Conservation (phyloP, 805 yeast genomes). For the Scheffersomyces lignosus region DNA sequence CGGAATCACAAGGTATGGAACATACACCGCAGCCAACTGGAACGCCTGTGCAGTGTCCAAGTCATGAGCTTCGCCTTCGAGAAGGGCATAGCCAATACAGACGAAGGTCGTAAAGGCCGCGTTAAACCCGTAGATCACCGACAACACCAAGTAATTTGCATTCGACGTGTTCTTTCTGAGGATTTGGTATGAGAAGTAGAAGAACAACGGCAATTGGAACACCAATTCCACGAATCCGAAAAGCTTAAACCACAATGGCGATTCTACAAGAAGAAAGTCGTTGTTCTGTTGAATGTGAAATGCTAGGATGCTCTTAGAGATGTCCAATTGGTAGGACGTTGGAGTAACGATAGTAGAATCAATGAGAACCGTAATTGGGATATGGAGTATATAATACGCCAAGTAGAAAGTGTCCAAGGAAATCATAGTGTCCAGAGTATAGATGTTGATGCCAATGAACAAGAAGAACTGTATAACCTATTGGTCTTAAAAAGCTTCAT, state of each 20-base stretch:
- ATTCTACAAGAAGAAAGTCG: conserved; percentile 62
- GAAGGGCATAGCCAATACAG: conserved; percentile 57
- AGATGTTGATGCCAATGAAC: no score
- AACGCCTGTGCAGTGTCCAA: conserved; percentile 35
- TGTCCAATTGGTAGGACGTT: conserved; percentile 36
- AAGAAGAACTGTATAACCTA: no score
- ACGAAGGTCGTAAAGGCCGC: conserved; percentile 78
- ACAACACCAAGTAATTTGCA: conserved; percentile 21
- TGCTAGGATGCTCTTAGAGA: conserved; percentile 51
- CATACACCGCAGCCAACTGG: conserved; percentile 54
- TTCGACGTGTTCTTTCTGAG: conserved; percentile 5
- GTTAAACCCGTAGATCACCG: conserved; percentile 74
- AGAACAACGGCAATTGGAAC: conserved; percentile 80
- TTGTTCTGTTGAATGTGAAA: conserved; percentile 66
- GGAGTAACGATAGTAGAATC: conserved; percentile 78
- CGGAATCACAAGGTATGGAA: conserved; percentile 75
- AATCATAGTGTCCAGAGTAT: no score
- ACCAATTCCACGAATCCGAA: conserved; percentile 73
- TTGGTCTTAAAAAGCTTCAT: no score
- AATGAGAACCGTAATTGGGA: conserved; percentile 71
- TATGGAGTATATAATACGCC: conserved; percentile 60
- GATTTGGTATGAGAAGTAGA: conserved; percentile 22
- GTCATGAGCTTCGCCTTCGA: conserved; percentile 36
- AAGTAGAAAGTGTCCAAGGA: conserved; percentile 45
- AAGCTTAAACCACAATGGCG: conserved; percentile 71